Evolutionary conservation across 2,329 filamentous ascomycete genomes (phyloP).

Genomic region (Cytospora piceicola): DNA sequence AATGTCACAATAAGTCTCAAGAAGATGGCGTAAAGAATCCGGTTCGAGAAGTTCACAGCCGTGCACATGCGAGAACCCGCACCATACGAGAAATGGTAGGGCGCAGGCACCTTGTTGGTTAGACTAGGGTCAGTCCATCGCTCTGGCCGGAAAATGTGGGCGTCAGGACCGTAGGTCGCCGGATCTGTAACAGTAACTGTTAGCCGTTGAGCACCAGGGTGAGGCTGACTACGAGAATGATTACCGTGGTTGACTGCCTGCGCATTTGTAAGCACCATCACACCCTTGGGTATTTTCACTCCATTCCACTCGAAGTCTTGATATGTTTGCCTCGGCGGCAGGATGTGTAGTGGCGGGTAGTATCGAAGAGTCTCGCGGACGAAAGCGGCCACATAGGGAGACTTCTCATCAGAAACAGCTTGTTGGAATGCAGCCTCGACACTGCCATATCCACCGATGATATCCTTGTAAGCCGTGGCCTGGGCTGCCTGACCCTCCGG

Average conservation of each 20-base stretch:
- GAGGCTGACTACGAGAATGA: background rate
- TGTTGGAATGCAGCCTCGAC: conserved; percentile 14
- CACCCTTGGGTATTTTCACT: conserved; percentile 19
- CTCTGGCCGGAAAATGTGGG: conserved; percentile 24
- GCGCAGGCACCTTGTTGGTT: conserved; percentile 29
- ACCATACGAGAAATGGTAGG: conserved; percentile 33
- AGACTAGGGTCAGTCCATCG: conserved; percentile 20
- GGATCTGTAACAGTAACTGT: background rate
- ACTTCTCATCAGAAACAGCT: conserved; percentile 30
- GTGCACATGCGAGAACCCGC: conserved; percentile 34
- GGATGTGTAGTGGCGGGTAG: conserved; percentile 30
- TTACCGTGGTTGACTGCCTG: conserved; percentile 17
- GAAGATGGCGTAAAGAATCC: conserved; percentile 34
- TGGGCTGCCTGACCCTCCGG: conserved; percentile 30
- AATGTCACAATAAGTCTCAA: conserved; percentile 33
- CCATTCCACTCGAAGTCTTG: conserved; percentile 15
- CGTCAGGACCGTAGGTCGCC: conserved; percentile 12
- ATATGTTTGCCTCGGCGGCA: conserved; percentile 22
- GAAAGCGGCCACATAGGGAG: conserved; percentile 29
- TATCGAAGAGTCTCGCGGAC: conserved; percentile 32
- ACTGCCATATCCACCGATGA: conserved; percentile 20
- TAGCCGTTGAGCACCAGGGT: background rate
- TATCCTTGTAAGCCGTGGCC: conserved; percentile 30
- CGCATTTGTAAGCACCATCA: conserved; percentile 17
- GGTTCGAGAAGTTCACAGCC: conserved; percentile 34